Evolutionary conservation across 2,329 filamentous ascomycete species (phyloP), one percentile per base, ranked within the genome.

Genomic region (Neoascochyta sp.): DNA sequence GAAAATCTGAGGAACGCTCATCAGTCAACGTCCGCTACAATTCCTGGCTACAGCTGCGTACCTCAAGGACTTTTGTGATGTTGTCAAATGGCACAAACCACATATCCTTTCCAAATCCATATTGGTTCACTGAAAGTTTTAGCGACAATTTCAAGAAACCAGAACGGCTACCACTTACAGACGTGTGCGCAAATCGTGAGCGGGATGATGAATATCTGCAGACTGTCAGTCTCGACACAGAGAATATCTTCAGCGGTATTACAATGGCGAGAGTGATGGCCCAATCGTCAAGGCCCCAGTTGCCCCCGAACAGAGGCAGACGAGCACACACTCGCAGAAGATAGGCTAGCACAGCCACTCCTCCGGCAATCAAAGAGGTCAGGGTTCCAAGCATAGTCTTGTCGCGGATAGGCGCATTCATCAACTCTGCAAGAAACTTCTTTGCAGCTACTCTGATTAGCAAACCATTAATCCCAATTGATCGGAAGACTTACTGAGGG

Each of bases 101-200:
- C 16, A 75, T 63, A 33, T 76, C 73, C 11, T 52, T 64, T 2
- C 73, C 70, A 5, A 75, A 49, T 0, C 73, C 74, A 26, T 68
- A 60, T 16, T 57, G 45, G 24, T 34, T 33, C 22, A 33, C n/a
- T n/a, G n/a, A n/a, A n/a, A n/a, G n/a, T n/a, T n/a, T n/a, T n/a
- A n/a, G n/a, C n/a, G n/a, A n/a, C n/a, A n/a, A n/a, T n/a, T n/a
- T n/a, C n/a, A n/a, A n/a, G n/a, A n/a, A n/a, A n/a, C n/a, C n/a
- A n/a, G n/a, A n/a, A n/a, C n/a, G n/a, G n/a, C n/a, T n/a, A n/a
- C n/a, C n/a, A n/a, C n/a, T n/a, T n/a, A n/a, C n/a, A 34, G 5
- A 41, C 19, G 16, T 35, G 16, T 4, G 29, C 24, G 27, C 28
- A 34, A 7, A 29, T 25, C 4, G 31, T 34, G 6, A 21, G 12